Percentiles rank a stretch among this genome's conserved stretches.
Conservation (phyloP, 2,329 filamentous ascomycete genomes). For the Rutstroemia sydowiana region DNA sequence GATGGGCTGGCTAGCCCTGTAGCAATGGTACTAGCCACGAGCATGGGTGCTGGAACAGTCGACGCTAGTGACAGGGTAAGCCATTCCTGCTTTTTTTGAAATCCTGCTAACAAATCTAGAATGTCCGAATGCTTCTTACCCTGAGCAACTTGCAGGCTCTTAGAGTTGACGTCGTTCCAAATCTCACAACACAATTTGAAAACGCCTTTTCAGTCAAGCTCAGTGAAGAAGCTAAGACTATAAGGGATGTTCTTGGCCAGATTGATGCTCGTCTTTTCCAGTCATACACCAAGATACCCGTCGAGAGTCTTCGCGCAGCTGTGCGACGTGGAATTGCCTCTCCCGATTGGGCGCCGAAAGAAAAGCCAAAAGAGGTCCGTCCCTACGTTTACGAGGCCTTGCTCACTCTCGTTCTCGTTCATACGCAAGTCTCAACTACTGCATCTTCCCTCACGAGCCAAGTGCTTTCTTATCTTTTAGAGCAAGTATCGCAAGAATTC, state of each 20-base stretch:
- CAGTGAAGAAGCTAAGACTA: slow-evolving; percentile 86
- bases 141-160: slow-evolving; percentile 85
- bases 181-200: slow-evolving; percentile 87
- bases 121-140: slow-evolving; percentile 87
- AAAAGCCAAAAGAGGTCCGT: slow-evolving; percentile 65
- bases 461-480: slow-evolving; percentile 80
- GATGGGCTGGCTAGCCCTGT: slow-evolving; percentile 29
- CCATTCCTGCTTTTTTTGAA: slow-evolving; percentile 13
- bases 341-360: slow-evolving; percentile 61
- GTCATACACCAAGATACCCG: slow-evolving; percentile 77
- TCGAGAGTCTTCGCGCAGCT: slow-evolving; percentile 58
- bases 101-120: slow-evolving; percentile 43
- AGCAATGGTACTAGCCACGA: slow-evolving; percentile 30
- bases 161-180: slow-evolving; percentile 73
- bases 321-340: slow-evolving; percentile 67
- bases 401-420: slow-evolving; percentile 78
- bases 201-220: slow-evolving; percentile 89
- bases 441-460: slow-evolving; percentile 68
- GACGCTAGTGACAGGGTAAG: slow-evolving; percentile 46
- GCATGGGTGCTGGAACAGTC: slow-evolving; percentile 40
- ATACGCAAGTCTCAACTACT: slow-evolving; percentile 81
- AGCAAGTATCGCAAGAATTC: slow-evolving; percentile 72
- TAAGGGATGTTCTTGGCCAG: slow-evolving; percentile 81
- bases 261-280: slow-evolving; percentile 89
- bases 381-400: slow-evolving; percentile 88